Conservation (phyloP, 2,329 filamentous ascomycete genomes). For the Trichoderma sp. region DNA sequence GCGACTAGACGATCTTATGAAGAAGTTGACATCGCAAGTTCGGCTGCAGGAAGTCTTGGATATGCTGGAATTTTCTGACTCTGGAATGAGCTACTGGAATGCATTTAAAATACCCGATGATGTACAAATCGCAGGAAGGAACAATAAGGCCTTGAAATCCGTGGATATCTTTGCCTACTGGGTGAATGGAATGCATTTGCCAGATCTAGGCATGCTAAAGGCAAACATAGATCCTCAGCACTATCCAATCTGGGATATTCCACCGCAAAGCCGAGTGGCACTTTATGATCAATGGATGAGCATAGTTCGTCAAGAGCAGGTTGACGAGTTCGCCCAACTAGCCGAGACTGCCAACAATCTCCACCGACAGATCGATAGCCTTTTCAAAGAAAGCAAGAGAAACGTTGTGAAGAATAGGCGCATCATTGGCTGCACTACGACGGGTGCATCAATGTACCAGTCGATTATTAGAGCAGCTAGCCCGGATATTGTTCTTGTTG, state of each 20-base stretch:
- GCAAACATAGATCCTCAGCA: conserved; percentile 26
- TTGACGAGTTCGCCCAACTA: conserved; percentile 38
- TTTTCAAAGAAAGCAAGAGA: conserved; percentile 43
- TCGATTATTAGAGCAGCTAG: conserved; percentile 50
- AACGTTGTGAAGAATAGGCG: conserved; percentile 49
- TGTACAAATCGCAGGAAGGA: conserved; percentile 44
- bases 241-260: conserved; percentile 51
- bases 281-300: conserved; percentile 43
- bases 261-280: conserved; percentile 32
- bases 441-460: conserved; percentile 61
- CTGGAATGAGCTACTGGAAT: conserved; percentile 50
- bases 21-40: background rate
- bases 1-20: background rate
- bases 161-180: conserved; percentile 25
- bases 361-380: conserved; percentile 40
- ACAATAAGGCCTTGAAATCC: conserved; percentile 41
- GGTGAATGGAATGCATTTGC: background rate
- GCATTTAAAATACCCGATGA: conserved; percentile 55
- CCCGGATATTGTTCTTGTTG: conserved; percentile 62
- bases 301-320: conserved; percentile 48
- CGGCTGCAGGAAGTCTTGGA: conserved; percentile 27
- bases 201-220: background rate
- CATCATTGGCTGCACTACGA: conserved; percentile 70
- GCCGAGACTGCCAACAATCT: conserved; percentile 41
- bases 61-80: conserved; percentile 50